Evolutionary conservation across 2,329 filamentous ascomycete genomes (phyloP), one percentile per base, ranked within the genome.

Genomic region (Fusarium sp.): DNA sequence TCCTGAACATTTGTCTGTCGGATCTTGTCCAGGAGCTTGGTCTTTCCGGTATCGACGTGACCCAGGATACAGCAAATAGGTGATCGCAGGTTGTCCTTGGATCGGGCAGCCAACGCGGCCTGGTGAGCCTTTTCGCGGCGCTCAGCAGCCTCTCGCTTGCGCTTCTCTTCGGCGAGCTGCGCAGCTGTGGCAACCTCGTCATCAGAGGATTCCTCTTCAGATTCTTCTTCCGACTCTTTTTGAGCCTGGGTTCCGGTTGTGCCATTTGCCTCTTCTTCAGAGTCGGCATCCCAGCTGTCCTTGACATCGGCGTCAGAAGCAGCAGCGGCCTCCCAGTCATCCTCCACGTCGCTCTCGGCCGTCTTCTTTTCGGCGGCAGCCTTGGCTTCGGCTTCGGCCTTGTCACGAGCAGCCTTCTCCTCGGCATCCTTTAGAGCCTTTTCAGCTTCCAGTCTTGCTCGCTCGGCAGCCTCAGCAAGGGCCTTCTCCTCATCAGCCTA

Each of bases 1-100:
- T 98, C 95, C 75, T 99, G 96, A 32, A 99, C 95, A 74, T 99
- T 98, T 54, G 95, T 98, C 78, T 97, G 93, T 72, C 95, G 91
- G 73, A 99, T 92, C 82, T 99, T 99, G 83, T 99, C 95, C 55
- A 99, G 85, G 63, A 99, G 83, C 81, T 98, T 99, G n/a, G 95
- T 99, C 82, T 99, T 99, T 76, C 95, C 95, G 41, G 96, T 99
- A 88, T 99, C 95, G 86, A 99, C 95, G 86, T 99, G 95, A 72
- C 95, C 95, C 65, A 99, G 87, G 85, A 99, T 99, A 89, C 94
- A 98, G 84, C 95, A 98, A 78, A 99, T 99, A 49, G 95, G 95
- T 36, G 95, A 98, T 55, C 95, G 92, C 53, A 99, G 86, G 77
- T 99, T 89, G 75, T 99, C 93, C 78, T 91, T 93, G 19, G 94